Evolutionary conservation across 805 yeast species (phyloP).

Genomic region (Lipomyces sp.): DNA sequence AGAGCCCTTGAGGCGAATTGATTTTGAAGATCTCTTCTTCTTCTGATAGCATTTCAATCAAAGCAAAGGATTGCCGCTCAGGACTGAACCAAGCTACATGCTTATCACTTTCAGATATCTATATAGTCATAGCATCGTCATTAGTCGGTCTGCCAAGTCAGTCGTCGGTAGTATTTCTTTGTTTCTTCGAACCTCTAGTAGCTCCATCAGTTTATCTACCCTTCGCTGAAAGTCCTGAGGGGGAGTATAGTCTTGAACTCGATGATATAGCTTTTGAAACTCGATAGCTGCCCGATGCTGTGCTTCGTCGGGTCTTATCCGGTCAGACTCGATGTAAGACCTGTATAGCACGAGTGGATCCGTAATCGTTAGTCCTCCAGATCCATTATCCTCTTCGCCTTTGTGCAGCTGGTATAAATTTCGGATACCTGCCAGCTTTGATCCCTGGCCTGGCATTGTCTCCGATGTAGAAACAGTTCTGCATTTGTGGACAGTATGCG

Average conservation of each 20-base stretch:
- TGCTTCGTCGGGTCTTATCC: slow-evolving; percentile 52
- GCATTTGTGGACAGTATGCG: too few relatives aligned
- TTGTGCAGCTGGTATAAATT: background rate
- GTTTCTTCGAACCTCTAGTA: slow-evolving; percentile 38
- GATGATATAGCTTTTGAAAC: slow-evolving; percentile 56
- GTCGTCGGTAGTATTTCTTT: too few relatives aligned
- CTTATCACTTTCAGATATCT: too few relatives aligned
- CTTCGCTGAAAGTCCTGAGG: slow-evolving; percentile 47
- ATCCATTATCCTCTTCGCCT: background rate
- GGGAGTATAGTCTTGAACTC: slow-evolving; percentile 60
- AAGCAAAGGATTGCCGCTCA: slow-evolving; percentile 35
- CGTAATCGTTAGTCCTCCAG: slow-evolving; percentile 45
- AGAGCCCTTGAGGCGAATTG: slow-evolving; percentile 63
- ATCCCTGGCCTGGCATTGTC: background rate
- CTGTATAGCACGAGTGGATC: slow-evolving; percentile 62
- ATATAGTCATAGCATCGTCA: too few relatives aligned
- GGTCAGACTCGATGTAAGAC: slow-evolving; percentile 50
- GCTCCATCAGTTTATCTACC: slow-evolving; percentile 37
- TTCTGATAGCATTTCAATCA: slow-evolving; percentile 53
- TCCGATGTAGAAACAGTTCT: background rate
- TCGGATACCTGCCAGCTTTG: too few relatives aligned
- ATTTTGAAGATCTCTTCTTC: slow-evolving; percentile 57
- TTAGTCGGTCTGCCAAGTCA: too few relatives aligned
- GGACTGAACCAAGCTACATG: slow-evolving; percentile 12
- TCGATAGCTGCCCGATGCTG: slow-evolving; percentile 63